These are phyloP conservation scores for Cordyceps sp. DNA, from an alignment of 2,329 filamentous ascomycete species.

Conservation along the genomic window DNA sequence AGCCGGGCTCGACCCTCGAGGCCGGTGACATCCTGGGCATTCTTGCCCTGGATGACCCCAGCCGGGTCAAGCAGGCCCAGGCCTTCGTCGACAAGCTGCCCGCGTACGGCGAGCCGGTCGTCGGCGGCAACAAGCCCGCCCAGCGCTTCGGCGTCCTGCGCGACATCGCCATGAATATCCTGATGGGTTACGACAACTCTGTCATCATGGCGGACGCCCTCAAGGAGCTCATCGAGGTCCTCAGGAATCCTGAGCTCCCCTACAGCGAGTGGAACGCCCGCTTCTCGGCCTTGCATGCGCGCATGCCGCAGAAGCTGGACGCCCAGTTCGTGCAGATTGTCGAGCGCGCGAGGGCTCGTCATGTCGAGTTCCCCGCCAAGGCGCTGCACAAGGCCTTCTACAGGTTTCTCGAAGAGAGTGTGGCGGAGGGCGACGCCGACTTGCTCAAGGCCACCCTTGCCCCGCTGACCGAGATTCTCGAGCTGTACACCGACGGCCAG, in stretches of 20 bases:
- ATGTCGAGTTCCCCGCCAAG: conserved; percentile 83
- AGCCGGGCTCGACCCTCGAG: conserved; percentile 92
- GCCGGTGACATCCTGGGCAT: conserved; percentile 98
- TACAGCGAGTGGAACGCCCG: conserved; percentile 95
- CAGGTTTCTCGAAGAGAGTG: conserved; percentile 79
- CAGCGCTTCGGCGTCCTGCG: conserved; percentile 70
- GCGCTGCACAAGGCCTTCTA: conserved; percentile 66
- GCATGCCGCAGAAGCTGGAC: conserved; percentile 92
- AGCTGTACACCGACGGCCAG: conserved; percentile 69
- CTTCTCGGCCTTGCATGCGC: conserved; percentile 88
- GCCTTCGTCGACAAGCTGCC: conserved; percentile 86
- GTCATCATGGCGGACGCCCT: conserved; percentile 83
- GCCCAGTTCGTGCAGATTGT: conserved; percentile 67
- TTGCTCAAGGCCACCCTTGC: conserved; percentile 56
- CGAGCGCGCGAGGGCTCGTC: conserved; percentile 62
- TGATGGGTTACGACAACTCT: conserved; percentile 91
- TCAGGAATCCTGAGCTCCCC: conserved; percentile 77
- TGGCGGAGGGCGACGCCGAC: conserved; percentile 55
- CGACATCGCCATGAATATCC: conserved; percentile 70
- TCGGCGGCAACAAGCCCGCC: conserved; percentile 79
- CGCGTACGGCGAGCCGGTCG: conserved; percentile 67
- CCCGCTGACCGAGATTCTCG: conserved; percentile 63
- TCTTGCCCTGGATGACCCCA: conserved; percentile 83
- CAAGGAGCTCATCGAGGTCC: conserved; percentile 76
- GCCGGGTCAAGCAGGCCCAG: conserved; percentile 89